A percentile compares a stretch with the other conserved stretches of the same genome.
phyloP scores from a whole-genome alignment of 1,284 basidiomycete species.

The Puccinia triticina region DNA sequence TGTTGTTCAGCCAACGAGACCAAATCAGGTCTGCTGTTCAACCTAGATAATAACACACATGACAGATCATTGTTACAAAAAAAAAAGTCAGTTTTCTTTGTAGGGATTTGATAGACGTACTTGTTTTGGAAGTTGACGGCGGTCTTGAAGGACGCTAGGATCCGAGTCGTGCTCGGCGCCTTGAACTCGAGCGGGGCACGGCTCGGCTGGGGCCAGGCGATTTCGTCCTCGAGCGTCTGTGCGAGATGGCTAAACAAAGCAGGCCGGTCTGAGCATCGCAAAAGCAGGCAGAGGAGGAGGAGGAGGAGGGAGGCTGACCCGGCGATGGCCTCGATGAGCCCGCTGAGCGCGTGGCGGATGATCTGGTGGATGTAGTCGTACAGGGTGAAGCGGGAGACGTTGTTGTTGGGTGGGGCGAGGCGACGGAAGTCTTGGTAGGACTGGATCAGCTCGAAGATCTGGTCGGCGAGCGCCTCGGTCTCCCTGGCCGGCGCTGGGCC shows the following conservation, averaged over 20 bases:
- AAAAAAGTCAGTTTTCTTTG: not conserved
- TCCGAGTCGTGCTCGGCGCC: conserved; percentile 3
- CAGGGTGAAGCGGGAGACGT: not conserved
- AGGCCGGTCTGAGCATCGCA: not conserved
- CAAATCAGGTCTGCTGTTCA: not conserved
- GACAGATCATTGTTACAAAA: too few species aligned
- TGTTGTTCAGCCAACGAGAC: not conserved
- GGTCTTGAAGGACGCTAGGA: conserved; percentile 13
- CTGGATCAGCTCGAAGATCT: conserved; percentile 10
- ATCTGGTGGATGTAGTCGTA: conserved; percentile 26
- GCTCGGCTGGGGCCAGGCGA: conserved; percentile 22
- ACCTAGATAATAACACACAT: not conserved
- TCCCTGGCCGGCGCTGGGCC: not conserved
- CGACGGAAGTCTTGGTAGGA: conserved; percentile 23
- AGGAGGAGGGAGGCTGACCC: not conserved
- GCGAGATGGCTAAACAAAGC: conserved; percentile 9
- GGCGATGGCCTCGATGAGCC: not conserved
- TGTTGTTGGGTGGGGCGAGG: not conserved
- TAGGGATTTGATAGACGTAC: not conserved
- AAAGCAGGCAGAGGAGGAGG: not conserved
- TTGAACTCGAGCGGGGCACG: conserved; percentile 12
- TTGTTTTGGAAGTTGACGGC: conserved; percentile 21
- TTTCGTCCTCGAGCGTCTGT: conserved; percentile 15
- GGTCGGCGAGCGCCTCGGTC: not conserved
- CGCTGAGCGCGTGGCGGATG: conserved; percentile 6